Evolutionary conservation across 768 basidiomycete genomes (phyloP).

Genomic region (Leccinum variicolor): DNA sequence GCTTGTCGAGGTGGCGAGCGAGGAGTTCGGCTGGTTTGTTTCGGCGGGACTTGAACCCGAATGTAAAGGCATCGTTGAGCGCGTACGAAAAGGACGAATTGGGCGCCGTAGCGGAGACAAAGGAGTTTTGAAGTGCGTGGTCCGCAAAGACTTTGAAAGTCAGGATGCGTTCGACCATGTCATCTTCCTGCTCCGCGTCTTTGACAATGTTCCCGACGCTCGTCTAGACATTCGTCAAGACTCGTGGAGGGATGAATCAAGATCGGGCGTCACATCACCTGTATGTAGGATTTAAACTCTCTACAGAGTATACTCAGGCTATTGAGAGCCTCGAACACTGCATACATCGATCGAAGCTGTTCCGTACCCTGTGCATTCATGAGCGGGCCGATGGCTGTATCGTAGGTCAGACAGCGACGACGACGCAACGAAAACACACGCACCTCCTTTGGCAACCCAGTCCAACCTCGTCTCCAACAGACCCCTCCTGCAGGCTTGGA

Average conservation of each 20-base stretch:
- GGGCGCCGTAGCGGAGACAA: slow-evolving; percentile 41
- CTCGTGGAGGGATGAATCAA: background rate
- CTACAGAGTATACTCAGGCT: slow-evolving; percentile 50
- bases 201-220: slow-evolving; percentile 64
- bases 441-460: slow-evolving; percentile 43
- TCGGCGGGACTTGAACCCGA: slow-evolving; percentile 69
- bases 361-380: slow-evolving; percentile 45
- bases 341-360: slow-evolving; percentile 53
- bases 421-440: slow-evolving; percentile 31
- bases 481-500: slow-evolving; percentile 52
- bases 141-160: slow-evolving; percentile 62
- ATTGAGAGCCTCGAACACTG: slow-evolving; percentile 56
- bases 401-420: slow-evolving; percentile 19
- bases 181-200: slow-evolving; percentile 59
- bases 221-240: slow-evolving; percentile 35
- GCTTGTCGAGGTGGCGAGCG: slow-evolving; percentile 83
- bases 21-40: slow-evolving; percentile 92
- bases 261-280: slow-evolving; percentile 35
- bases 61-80: slow-evolving; percentile 65
- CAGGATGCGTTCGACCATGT: slow-evolving; percentile 74
- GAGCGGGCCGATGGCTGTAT: slow-evolving; percentile 50
- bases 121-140: slow-evolving; percentile 45
- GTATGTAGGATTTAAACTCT: slow-evolving; percentile 61
- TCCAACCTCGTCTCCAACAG: slow-evolving; percentile 42
- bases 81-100: slow-evolving; percentile 65